A percentile compares a stretch with the other conserved stretches of the same genome.
These are phyloP conservation scores for Earliella scabrosa DNA, from an alignment of 1,284 basidiomycete species.

Conservation along the genomic window DNA sequence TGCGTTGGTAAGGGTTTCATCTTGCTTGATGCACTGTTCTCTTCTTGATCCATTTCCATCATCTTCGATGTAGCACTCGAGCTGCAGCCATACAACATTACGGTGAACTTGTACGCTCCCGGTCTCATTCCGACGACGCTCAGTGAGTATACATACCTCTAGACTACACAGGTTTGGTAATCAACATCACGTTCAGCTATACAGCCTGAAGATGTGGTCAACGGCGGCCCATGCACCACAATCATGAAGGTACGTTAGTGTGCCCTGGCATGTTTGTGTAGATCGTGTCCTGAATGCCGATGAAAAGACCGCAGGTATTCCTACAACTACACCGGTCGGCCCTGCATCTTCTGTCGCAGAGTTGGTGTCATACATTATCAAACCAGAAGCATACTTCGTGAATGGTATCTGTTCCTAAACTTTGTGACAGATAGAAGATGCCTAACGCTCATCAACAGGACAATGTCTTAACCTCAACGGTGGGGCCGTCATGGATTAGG, in stretches of 20 bases:
- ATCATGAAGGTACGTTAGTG: constrained; percentile 24
- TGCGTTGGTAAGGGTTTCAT: constrained; percentile 32
- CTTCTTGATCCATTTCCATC: not conserved
- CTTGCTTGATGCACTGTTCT: too few species aligned
- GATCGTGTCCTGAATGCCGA: too few species aligned
- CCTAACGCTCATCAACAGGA: constrained; percentile 18
- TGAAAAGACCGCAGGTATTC: constrained; percentile 18
- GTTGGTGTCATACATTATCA: constrained; percentile 29
- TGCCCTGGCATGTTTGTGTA: too few species aligned
- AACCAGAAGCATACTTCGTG: constrained; percentile 28
- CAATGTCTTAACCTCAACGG: constrained; percentile 29
- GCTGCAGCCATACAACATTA: constrained; percentile 26
- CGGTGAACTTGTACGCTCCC: constrained; percentile 34
- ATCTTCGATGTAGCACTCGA: constrained; percentile 22
- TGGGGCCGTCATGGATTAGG: constrained; percentile 25
- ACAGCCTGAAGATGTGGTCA: constrained; percentile 26
- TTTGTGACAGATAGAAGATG: not conserved
- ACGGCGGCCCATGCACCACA: constrained; percentile 24
- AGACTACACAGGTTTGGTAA: too few species aligned
- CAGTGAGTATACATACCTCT: constrained; percentile 15
- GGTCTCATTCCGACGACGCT: constrained; percentile 29
- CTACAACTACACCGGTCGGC: constrained; percentile 9
- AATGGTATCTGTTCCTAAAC: constrained; percentile 17
- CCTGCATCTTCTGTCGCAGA: constrained; percentile 23
- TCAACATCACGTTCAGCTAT: constrained; percentile 10